phyloP scores from a whole-genome alignment of 2,329 filamentous ascomycete genomes.

The Cladophialophora psammophila region DNA sequence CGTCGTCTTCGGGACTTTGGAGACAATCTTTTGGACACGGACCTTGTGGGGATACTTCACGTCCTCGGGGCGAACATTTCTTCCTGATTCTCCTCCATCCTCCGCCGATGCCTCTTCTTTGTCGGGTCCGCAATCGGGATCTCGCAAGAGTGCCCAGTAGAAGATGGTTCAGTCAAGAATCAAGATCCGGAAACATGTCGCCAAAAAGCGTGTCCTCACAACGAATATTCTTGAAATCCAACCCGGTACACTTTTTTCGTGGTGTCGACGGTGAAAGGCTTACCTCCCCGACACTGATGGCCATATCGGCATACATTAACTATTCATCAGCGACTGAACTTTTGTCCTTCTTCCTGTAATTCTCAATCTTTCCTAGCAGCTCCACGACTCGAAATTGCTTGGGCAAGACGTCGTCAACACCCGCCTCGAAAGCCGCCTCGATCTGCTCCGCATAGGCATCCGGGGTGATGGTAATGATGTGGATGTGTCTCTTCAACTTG shows the following conservation, averaged over 20 bases:
- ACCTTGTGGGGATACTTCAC: constrained; percentile 35
- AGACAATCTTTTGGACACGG: constrained; percentile 41
- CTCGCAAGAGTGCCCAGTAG: background rate
- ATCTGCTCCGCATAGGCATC: constrained; percentile 67
- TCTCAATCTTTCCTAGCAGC: constrained; percentile 70
- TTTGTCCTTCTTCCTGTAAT: constrained; percentile 39
- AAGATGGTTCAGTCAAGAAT: background rate
- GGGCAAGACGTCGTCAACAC: constrained; percentile 78
- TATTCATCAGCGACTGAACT: background rate
- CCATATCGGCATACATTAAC: background rate
- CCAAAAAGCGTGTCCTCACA: background rate
- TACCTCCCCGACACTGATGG: background rate
- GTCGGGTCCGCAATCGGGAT: background rate
- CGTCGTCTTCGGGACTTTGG: constrained; percentile 38
- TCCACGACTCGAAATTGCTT: constrained; percentile 78
- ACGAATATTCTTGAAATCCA: background rate
- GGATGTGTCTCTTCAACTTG: constrained; percentile 30
- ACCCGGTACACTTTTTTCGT: background rate
- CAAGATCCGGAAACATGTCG: background rate
- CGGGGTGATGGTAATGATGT: constrained; percentile 35
- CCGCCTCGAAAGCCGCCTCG: constrained; percentile 71
- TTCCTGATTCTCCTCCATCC: background rate
- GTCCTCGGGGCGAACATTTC: background rate
- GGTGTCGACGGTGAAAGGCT: background rate
- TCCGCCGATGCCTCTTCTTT: background rate